A percentile compares a stretch with the other conserved stretches of the same genome.
Evolutionary conservation across 2,329 filamentous ascomycete species (phyloP).

Genomic region (Aureobasidium vineae): DNA sequence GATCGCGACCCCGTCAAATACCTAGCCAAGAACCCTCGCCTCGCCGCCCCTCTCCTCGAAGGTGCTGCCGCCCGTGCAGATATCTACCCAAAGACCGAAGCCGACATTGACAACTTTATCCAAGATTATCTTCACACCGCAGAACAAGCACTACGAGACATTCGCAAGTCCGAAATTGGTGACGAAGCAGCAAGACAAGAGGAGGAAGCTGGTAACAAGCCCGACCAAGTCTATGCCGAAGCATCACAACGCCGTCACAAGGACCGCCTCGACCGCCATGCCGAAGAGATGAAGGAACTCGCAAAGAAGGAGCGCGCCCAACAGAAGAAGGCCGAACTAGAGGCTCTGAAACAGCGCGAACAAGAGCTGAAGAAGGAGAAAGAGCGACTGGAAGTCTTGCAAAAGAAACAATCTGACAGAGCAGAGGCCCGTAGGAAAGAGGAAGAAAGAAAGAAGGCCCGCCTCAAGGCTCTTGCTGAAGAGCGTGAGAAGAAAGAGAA

Average conservation of each 20-base stretch:
- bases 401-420: slow-evolving; percentile 50
- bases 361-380: slow-evolving; percentile 46
- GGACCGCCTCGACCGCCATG: slow-evolving; percentile 61
- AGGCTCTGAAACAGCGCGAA: slow-evolving; percentile 51
- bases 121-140: slow-evolving; percentile 63
- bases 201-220: slow-evolving; percentile 63
- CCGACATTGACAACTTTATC: slow-evolving; percentile 66
- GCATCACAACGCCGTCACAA: slow-evolving; percentile 62
- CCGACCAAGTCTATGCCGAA: slow-evolving; percentile 69
- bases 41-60: slow-evolving; percentile 72
- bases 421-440: slow-evolving; percentile 47
- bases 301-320: slow-evolving; percentile 60
- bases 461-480: slow-evolving; percentile 51
- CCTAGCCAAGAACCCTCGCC: slow-evolving; percentile 68
- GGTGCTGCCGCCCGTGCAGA: slow-evolving; percentile 74
- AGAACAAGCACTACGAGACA: slow-evolving; percentile 66
- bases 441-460: slow-evolving; percentile 56
- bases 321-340: slow-evolving; percentile 54
- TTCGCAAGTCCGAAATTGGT: slow-evolving; percentile 67
- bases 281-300: slow-evolving; percentile 60
- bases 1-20: slow-evolving; percentile 68
- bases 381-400: slow-evolving; percentile 47
- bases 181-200: slow-evolving; percentile 67
- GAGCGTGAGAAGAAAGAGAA: slow-evolving; percentile 47
- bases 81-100: slow-evolving; percentile 69